phyloP scores from a whole-genome alignment of 2,329 filamentous ascomycete species.

The Venturia nashicola region DNA sequence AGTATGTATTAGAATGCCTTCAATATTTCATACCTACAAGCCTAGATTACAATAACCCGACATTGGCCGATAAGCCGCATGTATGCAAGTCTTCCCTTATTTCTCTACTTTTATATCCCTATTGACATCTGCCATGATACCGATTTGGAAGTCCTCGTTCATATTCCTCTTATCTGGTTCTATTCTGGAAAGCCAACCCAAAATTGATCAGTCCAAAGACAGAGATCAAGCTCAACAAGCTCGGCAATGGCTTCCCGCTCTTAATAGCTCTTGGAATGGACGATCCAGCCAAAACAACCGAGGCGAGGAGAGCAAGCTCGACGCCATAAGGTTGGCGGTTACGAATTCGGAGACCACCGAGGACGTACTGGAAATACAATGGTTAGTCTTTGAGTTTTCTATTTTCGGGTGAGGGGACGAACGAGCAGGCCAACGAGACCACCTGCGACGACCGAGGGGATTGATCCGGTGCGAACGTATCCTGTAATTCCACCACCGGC shows the following conservation, averaged over 20 bases:
- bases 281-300: slow-evolving; percentile 69
- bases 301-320: slow-evolving; percentile 81
- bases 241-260: slow-evolving; percentile 71
- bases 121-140: neutral
- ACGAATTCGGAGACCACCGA: slow-evolving; percentile 72
- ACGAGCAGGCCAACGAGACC: slow-evolving; percentile 63
- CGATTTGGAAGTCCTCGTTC: neutral
- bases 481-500: slow-evolving; percentile 79
- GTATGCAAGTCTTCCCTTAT: too few relatives aligned
- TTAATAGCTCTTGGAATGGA: slow-evolving; percentile 79
- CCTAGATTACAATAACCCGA: neutral
- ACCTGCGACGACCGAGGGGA: slow-evolving; percentile 79
- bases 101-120: neutral
- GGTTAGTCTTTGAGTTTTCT: neutral
- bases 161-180: neutral
- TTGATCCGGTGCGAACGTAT: slow-evolving; percentile 70
- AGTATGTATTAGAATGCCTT: too few relatives aligned
- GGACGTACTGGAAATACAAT: slow-evolving; percentile 43
- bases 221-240: slow-evolving; percentile 66
- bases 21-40: neutral
- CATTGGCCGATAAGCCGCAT: neutral
- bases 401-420: slow-evolving; percentile 14
- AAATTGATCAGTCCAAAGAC: slow-evolving; percentile 69
- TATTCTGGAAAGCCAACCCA: slow-evolving; percentile 31
- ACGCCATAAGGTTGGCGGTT: slow-evolving; percentile 67